Percentiles rank a stretch among this genome's conserved stretches.
These are phyloP conservation scores for Chrysopogon serrulatus DNA, from an alignment of 176 grass and related monocot species.

Conservation along the genomic window DNA sequence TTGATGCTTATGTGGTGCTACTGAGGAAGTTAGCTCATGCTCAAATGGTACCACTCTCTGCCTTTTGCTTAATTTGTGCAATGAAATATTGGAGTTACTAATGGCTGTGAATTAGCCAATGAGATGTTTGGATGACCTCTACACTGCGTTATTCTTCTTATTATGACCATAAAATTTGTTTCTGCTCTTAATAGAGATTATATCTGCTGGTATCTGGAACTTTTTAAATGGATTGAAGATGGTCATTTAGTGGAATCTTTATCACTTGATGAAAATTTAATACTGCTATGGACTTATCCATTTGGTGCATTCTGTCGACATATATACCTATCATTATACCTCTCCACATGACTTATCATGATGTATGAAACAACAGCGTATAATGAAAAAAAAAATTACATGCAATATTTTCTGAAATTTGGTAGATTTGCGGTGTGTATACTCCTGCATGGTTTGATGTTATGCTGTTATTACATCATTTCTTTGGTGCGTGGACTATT, in stretches of 20 bases:
- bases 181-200: neutral
- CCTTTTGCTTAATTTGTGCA: constrained; percentile 6
- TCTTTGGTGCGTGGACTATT: neutral
- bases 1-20: constrained; percentile 73
- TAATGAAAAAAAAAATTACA: neutral
- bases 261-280: constrained; percentile 1
- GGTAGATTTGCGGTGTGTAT: neutral
- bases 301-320: constrained; percentile 5
- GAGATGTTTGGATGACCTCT: neutral
- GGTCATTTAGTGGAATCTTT: neutral
- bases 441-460: neutral
- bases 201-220: neutral
- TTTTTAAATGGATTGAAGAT: constrained; percentile 14
- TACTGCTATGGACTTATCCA: neutral
- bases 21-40: constrained; percentile 60
- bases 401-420: constrained; percentile 4
- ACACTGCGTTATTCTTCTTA: neutral
- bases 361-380: neutral
- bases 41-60: constrained; percentile 41
- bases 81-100: neutral
- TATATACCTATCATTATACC: neutral
- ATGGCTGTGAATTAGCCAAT: neutral
- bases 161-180: neutral
- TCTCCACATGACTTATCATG: neutral
- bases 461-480: neutral